These are phyloP conservation scores for Mycena rebaudengoi DNA, from an alignment of 768 basidiomycete genomes.

Conservation along the genomic window DNA sequence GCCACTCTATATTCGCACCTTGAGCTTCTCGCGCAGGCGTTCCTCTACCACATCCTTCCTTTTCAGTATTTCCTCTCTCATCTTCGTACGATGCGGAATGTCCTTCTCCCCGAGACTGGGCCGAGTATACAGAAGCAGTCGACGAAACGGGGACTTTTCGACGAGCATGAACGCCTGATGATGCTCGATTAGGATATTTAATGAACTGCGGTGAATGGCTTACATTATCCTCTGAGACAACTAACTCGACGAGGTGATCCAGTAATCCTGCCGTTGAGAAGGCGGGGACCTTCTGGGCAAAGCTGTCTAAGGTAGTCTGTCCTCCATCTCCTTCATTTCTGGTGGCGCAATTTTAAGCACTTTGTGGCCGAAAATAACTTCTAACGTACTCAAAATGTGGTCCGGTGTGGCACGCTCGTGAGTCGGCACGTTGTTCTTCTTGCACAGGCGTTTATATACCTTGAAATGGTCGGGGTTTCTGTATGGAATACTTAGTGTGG, in stretches of 20 bases:
- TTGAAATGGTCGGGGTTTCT: slow-evolving; percentile 13
- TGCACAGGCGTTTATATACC: slow-evolving; percentile 20
- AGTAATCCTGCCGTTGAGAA: slow-evolving; percentile 30
- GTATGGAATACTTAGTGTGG: neutral
- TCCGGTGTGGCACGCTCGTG: slow-evolving; percentile 12
- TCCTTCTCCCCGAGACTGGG: slow-evolving; percentile 25
- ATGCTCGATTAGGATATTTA: neutral
- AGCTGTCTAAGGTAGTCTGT: slow-evolving; percentile 26
- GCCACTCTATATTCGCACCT: no score
- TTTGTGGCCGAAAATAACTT: neutral
- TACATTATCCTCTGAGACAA: slow-evolving; percentile 31
- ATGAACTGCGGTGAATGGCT: neutral
- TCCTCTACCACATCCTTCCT: slow-evolving; percentile 8
- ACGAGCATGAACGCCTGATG: slow-evolving; percentile 33
- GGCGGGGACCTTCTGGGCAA: slow-evolving; percentile 15
- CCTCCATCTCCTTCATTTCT: slow-evolving; percentile 1
- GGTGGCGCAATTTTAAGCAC: neutral
- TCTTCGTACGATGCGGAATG: slow-evolving; percentile 32
- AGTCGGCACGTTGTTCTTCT: slow-evolving; percentile 7
- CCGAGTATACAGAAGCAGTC: slow-evolving; percentile 27
- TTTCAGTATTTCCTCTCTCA: slow-evolving; percentile 28
- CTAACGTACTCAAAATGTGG: neutral
- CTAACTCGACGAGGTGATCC: slow-evolving; percentile 29
- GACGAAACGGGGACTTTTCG: slow-evolving; percentile 26
- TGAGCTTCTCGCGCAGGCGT: neutral